Base-by-base conservation (phyloP, 164 flowering plant genomes). In the Echeveria elegans region DNA sequence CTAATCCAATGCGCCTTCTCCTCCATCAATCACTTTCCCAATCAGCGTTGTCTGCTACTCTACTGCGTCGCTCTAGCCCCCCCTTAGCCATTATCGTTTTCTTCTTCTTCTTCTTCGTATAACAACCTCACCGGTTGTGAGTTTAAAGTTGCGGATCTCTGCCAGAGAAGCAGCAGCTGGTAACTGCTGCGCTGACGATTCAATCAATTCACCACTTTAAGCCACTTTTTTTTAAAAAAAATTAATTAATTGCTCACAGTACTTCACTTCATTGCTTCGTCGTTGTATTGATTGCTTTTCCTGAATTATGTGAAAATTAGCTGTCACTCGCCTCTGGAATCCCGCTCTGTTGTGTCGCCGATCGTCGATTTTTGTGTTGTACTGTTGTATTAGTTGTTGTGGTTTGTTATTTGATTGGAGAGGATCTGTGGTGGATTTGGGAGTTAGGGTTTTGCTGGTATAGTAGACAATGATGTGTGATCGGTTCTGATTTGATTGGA, bases 181-280 rank as follows among this genome's bases (percentile, higher is more conserved):
- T n/a, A n/a, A n/a, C n/a, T n/a, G n/a, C 56, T 21, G 56, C 28
- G 10, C 56, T 50, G 56, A 6, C 56, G 56, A n/a, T 50, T 50
- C 26, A 21, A 21, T 21, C 56, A 1, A 50, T n/a, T n/a, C 56
- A 8, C 56, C 56, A 21, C 56, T 50, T 50, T 50, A n/a, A n/a
- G n/a, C n/a, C n/a, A n/a, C n/a, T n/a, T n/a, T n/a, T n/a, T n/a
- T n/a, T n/a, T n/a, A n/a, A n/a, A n/a, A n/a, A n/a, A n/a, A n/a
- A n/a, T n/a, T n/a, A n/a, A 50, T 50, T 50, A 21, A 50, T 50
- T n/a, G 56, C 56, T 50, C 56, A n/a, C n/a, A n/a, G n/a, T n/a
- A n/a, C n/a, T n/a, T n/a, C n/a, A n/a, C n/a, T n/a, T n/a, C n/a
- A n/a, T n/a, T n/a, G n/a, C n/a, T 0, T 50, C 26, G 11, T 50